phyloP scores from a whole-genome alignment of 2,329 filamentous ascomycete species.

The Nemania serpens region DNA sequence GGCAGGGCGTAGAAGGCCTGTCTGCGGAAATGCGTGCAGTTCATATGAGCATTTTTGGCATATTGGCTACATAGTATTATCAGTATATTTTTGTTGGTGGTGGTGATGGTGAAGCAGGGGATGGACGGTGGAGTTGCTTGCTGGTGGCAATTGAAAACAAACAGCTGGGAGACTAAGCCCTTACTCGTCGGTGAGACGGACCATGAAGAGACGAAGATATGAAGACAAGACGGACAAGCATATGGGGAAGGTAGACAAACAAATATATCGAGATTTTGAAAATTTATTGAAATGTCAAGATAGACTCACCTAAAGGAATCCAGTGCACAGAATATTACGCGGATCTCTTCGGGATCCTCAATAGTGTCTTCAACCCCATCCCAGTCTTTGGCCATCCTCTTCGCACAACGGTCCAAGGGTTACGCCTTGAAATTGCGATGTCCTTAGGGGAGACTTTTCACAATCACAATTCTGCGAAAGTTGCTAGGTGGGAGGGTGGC shows the following conservation, averaged over 20 bases:
- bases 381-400: constrained; percentile 50
- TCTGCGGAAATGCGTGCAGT: constrained; percentile 86
- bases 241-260: neutral
- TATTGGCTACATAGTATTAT: constrained; percentile 71
- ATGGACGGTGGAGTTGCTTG: neutral
- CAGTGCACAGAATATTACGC: constrained; percentile 78
- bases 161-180: neutral
- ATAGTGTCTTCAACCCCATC: constrained; percentile 67
- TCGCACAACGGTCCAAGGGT: neutral
- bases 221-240: neutral
- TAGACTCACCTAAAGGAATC: constrained; percentile 84
- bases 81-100: neutral
- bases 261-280: neutral
- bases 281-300: neutral
- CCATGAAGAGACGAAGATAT: neutral
- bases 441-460: no score
- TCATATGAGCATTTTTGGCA: constrained; percentile 81
- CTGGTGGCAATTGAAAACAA: neutral
- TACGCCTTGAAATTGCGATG: no score
- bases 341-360: constrained; percentile 77
- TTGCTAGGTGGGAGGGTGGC: no score
- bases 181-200: neutral
- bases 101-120: neutral
- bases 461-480: no score
- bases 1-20: constrained; percentile 94